Evolutionary conservation across 306 rosid species (phyloP).

Genomic region (Vigna mungo): DNA sequence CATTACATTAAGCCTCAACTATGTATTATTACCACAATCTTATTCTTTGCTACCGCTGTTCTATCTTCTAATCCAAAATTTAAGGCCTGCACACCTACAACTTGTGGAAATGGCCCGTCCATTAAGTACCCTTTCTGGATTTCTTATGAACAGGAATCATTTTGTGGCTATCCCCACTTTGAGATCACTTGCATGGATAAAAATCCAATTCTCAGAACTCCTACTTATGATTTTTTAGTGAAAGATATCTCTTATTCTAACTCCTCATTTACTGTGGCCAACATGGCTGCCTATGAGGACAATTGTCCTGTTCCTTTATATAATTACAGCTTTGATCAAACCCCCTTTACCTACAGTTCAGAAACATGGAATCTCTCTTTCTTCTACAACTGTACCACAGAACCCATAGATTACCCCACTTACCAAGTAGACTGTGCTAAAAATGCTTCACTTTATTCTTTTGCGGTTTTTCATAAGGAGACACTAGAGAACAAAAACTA

Average conservation of each 20-base stretch:
- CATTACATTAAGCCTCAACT: slow-evolving; percentile 42
- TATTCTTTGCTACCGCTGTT: slow-evolving; percentile 28
- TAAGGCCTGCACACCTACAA: slow-evolving; percentile 59
- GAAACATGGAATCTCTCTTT: slow-evolving; percentile 55
- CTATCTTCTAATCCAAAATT: slow-evolving; percentile 49
- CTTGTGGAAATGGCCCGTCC: slow-evolving; percentile 61
- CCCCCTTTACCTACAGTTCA: slow-evolving; percentile 52
- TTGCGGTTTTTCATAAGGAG: slow-evolving; percentile 64
- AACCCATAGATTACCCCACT: slow-evolving; percentile 46
- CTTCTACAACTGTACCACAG: slow-evolving; percentile 62
- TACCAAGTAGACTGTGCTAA: slow-evolving; percentile 55
- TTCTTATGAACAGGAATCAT: slow-evolving; percentile 51
- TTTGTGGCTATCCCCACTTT: slow-evolving; percentile 67
- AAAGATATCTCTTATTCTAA: slow-evolving; percentile 59
- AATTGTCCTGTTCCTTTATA: slow-evolving; percentile 62
- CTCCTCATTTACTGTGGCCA: slow-evolving; percentile 52
- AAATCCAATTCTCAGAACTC: slow-evolving; percentile 59
- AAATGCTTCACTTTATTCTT: slow-evolving; percentile 57
- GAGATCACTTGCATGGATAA: slow-evolving; percentile 52
- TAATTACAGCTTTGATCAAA: slow-evolving; percentile 57
- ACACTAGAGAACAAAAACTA: slow-evolving; percentile 47
- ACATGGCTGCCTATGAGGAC: slow-evolving; percentile 41
- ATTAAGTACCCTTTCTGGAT: slow-evolving; percentile 78
- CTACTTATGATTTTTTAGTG: slow-evolving; percentile 55
- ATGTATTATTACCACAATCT: slow-evolving; percentile 31